A percentile compares a stretch with the other conserved stretches of the same genome.
Conservation (phyloP, 306 rosid species). For the Sesbania bispinosa region DNA sequence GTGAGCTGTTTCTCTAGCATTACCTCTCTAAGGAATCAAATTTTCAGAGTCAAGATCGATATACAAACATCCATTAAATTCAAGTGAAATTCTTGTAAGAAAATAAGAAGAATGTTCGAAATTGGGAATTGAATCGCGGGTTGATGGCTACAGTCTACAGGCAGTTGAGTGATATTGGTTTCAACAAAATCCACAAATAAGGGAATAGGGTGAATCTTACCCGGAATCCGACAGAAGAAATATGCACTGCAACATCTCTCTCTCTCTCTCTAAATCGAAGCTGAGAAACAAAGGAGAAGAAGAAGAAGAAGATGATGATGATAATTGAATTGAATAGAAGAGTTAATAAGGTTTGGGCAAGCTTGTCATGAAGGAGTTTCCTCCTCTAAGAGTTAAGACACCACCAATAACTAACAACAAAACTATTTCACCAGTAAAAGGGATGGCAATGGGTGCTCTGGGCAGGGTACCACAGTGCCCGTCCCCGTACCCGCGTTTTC, state of each 20-base stretch:
- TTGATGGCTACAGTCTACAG: neutral
- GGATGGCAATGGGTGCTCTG: too few relatives aligned
- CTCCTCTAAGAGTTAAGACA: neutral
- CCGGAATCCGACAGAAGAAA: slow-evolving; percentile 98
- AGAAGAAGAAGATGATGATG: neutral
- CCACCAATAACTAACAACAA: too few relatives aligned
- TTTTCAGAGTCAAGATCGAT: slow-evolving; percentile 8
- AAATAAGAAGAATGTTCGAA: neutral
- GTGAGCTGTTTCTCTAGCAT: slow-evolving; percentile 95
- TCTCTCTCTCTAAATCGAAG: neutral
- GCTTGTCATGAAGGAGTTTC: neutral
- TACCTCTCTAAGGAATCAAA: slow-evolving; percentile 63
- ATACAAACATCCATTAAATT: neutral
- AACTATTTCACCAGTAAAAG: too few relatives aligned
- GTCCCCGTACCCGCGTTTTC: too few relatives aligned
- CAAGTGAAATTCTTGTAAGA: neutral
- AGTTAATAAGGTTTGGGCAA: neutral
- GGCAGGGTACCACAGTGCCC: too few relatives aligned
- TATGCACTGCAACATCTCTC: slow-evolving; percentile 84
- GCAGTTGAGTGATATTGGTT: neutral
- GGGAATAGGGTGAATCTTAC: slow-evolving; percentile 33
- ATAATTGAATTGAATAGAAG: too few relatives aligned
- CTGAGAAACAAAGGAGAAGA: neutral
- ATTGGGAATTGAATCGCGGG: neutral
- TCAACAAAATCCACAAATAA: neutral